Conservation (phyloP, 1,284 basidiomycete genomes). For the Leccinum pallidistipes region DNA sequence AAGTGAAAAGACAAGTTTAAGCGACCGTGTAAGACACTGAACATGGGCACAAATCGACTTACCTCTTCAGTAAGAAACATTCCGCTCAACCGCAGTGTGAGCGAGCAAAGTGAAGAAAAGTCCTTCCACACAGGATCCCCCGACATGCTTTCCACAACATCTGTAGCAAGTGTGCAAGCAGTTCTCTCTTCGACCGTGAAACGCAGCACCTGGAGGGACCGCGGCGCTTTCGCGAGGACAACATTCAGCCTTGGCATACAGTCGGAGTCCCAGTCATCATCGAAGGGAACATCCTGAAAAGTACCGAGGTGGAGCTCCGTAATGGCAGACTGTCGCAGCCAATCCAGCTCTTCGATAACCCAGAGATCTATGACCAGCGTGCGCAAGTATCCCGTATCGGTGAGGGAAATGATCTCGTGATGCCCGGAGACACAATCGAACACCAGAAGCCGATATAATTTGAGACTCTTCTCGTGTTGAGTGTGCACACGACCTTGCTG, state of each 20-base stretch:
- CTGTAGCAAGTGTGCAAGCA: neutral
- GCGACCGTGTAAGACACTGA: neutral
- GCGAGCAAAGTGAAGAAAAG: neutral
- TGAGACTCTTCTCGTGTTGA: neutral
- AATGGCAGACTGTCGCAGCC: neutral
- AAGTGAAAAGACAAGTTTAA: neutral
- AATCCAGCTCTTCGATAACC: neutral
- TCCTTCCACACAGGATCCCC: neutral
- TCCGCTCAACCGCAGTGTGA: neutral
- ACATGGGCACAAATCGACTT: neutral
- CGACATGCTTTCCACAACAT: neutral
- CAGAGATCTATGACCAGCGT: neutral
- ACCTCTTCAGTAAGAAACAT: neutral
- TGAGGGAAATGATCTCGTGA: neutral
- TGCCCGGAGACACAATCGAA: neutral
- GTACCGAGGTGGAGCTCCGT: neutral
- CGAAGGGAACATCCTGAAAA: too few relatives aligned
- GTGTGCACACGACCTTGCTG: neutral
- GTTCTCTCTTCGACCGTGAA: neutral
- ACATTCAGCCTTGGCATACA: neutral
- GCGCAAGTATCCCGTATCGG: neutral
- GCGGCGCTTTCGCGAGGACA: neutral
- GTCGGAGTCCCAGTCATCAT: too few relatives aligned
- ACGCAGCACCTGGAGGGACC: neutral
- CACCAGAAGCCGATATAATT: neutral